Evolutionary conservation across 495 filamentous ascomycete species (phyloP), one percentile per base, ranked within the genome.

Genomic region (Penicillium samsonianum): DNA sequence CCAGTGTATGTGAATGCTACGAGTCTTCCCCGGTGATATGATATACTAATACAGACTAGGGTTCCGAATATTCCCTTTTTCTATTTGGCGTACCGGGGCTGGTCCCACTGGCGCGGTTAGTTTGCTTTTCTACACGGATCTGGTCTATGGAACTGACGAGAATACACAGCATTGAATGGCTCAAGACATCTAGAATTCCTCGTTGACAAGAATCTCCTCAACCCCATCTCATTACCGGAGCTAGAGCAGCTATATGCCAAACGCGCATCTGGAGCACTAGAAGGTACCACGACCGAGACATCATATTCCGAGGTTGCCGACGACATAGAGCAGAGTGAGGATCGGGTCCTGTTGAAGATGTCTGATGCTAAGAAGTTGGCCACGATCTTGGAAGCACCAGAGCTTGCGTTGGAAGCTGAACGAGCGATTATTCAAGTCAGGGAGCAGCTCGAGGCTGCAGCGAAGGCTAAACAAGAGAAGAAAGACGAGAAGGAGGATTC

Each of bases 21-120:
- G 43, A 17, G 16, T 8, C 8, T 46, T 48, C n/a, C 14, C 9
- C 16, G 9, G 16, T 31, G 45, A 19, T 8, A 20, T 26, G 9
- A 6, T 6, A 16, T 55, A 42, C 61, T 62, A 62, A 70, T 23
- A 20, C 17, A 44, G 12, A 16, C 14, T 55, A 96, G 92, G 43
- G 77, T 97, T 59, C 92, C 92, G 8, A 97, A 97, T 68, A 79
- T 98, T n/a, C 94, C 94, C 23, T 98, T 98, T 78, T 97, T 98
- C 78, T 99, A 98, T 67, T 78, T 97, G 17, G 82, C 80, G 2
- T 99, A 95, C 73, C 81, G 94, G 63, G 84, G 84, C 59, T 88
- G 79, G 73, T 87, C 85, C 53, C 86, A 89, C 72, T 87, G 83
- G 80, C 79, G 83, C 74, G 83, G 83, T 83, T 54, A 54, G 78